Evolutionary conservation across 2,329 filamentous ascomycete genomes (phyloP).

Genomic region (Botrytis fabae): DNA sequence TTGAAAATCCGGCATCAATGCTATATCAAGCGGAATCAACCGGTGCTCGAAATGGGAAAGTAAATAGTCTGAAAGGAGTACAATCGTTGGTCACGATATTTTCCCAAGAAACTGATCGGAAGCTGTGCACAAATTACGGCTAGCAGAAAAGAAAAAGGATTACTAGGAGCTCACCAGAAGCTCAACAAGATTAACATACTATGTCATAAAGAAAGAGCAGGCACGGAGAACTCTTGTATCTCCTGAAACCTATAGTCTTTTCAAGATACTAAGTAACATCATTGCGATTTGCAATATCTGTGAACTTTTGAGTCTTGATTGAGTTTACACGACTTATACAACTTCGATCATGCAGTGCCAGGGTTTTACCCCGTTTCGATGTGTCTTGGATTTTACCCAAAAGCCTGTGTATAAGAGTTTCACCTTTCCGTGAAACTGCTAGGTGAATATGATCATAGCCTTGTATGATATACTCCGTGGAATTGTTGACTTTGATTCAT

Average conservation of each 20-base stretch:
- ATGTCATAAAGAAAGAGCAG: neutral
- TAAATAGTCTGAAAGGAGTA: neutral
- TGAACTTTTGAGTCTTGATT: neutral
- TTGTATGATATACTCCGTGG: neutral
- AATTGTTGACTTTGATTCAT: neutral
- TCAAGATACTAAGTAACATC: neutral
- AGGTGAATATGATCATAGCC: neutral
- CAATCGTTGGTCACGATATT: no score
- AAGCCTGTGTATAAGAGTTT: no score
- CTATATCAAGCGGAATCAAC: neutral
- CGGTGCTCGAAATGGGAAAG: neutral
- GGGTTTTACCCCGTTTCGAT: neutral
- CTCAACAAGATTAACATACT: neutral
- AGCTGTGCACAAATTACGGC: neutral
- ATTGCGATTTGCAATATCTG: neutral
- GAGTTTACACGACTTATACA: neutral
- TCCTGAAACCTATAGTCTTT: no score
- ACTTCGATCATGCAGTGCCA: neutral
- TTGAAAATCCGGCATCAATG: neutral
- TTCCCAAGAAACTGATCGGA: neutral
- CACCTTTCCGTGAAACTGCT: neutral
- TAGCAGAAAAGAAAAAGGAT: neutral
- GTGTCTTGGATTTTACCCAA: neutral
- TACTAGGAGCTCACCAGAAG: neutral
- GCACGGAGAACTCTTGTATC: accelerated